A percentile compares a stretch with the other conserved stretches of the same genome.
Evolutionary conservation across 805 yeast genomes (phyloP).

Genomic region (Sungouiozyma ichnusensis): DNA sequence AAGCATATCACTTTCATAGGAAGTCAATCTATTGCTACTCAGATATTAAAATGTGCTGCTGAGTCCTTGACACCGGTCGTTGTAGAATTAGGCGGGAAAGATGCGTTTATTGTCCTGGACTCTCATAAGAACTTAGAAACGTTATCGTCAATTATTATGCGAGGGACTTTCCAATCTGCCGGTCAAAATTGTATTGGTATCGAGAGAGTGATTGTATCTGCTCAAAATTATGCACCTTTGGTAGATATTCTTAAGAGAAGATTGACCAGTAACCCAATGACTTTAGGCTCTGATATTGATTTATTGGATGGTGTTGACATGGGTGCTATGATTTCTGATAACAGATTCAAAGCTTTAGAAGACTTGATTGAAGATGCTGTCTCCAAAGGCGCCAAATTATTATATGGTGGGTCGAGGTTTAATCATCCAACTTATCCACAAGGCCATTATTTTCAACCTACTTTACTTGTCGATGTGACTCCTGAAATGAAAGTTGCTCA

Average conservation of each 20-base stretch:
- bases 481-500: slow-evolving; percentile 69
- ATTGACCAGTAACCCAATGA: slow-evolving; percentile 39
- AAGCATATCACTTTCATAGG: slow-evolving; percentile 93
- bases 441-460: slow-evolving; percentile 90
- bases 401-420: slow-evolving; percentile 73
- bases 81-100: slow-evolving; percentile 95
- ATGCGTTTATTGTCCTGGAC: slow-evolving; percentile 78
- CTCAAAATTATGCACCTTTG: slow-evolving; percentile 52
- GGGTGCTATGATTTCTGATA: slow-evolving; percentile 89
- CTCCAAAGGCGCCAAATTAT: slow-evolving; percentile 62
- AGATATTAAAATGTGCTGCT: slow-evolving; percentile 75
- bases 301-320: slow-evolving; percentile 71
- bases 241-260: slow-evolving; percentile 47
- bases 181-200: slow-evolving; percentile 98
- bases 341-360: slow-evolving; percentile 61
- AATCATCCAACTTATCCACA: slow-evolving; percentile 89
- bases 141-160: slow-evolving; percentile 70
- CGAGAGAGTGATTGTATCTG: slow-evolving; percentile 81
- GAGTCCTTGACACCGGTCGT: slow-evolving; percentile 87
- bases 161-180: slow-evolving; percentile 94
- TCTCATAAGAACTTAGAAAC: slow-evolving; percentile 50
- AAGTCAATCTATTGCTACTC: slow-evolving; percentile 87
- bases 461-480: slow-evolving; percentile 74
- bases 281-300: slow-evolving; percentile 88
- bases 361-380: slow-evolving; percentile 64